Percentiles rank a stretch among this genome's conserved stretches.
Evolutionary conservation across 768 basidiomycete species (phyloP).

Genomic region (Lactarius psammicola): DNA sequence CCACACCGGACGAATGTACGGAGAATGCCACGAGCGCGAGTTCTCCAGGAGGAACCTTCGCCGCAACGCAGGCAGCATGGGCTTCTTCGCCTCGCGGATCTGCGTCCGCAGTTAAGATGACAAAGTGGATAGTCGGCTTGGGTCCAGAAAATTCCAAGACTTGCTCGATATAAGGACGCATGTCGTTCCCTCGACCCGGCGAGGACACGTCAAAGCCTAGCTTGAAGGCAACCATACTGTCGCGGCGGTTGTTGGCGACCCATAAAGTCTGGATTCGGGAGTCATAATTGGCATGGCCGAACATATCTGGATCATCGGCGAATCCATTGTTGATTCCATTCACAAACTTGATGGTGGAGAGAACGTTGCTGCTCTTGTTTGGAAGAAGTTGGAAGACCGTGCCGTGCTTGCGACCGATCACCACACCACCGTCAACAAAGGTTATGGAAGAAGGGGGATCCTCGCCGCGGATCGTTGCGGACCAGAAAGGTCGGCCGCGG

Average conservation of each 20-base stretch:
- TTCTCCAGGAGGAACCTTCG: slow-evolving; percentile 72
- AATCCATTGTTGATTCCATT: slow-evolving; percentile 47
- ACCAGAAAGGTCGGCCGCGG: slow-evolving; percentile 63
- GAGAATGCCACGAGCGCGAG: slow-evolving; percentile 83
- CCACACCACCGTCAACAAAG: slow-evolving; percentile 82
- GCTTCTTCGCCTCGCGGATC: slow-evolving; percentile 83
- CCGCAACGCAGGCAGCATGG: slow-evolving; percentile 78
- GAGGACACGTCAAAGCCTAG: slow-evolving; percentile 62
- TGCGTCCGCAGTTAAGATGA: slow-evolving; percentile 80
- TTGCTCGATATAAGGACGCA: slow-evolving; percentile 70
- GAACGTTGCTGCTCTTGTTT: slow-evolving; percentile 65
- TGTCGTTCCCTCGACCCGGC: slow-evolving; percentile 59
- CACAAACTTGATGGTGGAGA: slow-evolving; percentile 73
- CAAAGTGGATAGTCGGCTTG: slow-evolving; percentile 85
- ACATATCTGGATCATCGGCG: slow-evolving; percentile 81
- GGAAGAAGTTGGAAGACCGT: slow-evolving; percentile 82
- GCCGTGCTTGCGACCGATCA: slow-evolving; percentile 80
- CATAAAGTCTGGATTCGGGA: slow-evolving; percentile 81
- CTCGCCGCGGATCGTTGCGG: slow-evolving; percentile 74
- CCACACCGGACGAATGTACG: slow-evolving; percentile 86
- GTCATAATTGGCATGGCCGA: slow-evolving; percentile 85
- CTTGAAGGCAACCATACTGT: slow-evolving; percentile 80
- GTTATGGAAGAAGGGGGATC: slow-evolving; percentile 80
- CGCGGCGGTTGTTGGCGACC: slow-evolving; percentile 82
- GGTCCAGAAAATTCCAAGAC: slow-evolving; percentile 80